These are phyloP conservation scores for Fusarium setosum DNA, from an alignment of 2,329 filamentous ascomycete species.

Conservation along the genomic window DNA sequence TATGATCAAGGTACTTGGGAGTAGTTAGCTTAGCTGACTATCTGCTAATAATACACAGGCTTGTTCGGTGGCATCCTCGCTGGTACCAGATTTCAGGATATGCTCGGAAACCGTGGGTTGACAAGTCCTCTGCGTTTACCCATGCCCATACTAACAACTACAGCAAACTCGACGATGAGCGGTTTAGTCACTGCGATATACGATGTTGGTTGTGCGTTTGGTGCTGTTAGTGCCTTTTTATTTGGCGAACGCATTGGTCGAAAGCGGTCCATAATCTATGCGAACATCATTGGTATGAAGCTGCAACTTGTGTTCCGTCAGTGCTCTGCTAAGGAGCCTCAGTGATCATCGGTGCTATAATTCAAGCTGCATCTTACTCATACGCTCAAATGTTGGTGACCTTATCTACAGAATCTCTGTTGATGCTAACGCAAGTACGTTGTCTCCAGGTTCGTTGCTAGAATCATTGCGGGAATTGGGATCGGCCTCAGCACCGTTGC, in stretches of 20 bases:
- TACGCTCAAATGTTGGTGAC: neutral
- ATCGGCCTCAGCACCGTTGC: conserved; percentile 14
- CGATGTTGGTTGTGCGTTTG: conserved; percentile 10
- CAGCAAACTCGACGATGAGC: conserved; percentile 11
- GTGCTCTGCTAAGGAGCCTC: neutral
- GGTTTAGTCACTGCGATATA: conserved; percentile 15
- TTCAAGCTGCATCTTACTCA: neutral
- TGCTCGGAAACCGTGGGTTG: neutral
- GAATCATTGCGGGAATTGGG: conserved; percentile 11
- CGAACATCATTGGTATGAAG: conserved; percentile 14
- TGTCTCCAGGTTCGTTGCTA: neutral
- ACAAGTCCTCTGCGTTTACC: neutral
- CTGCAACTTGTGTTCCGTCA: too few species aligned
- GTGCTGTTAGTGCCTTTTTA: conserved; percentile 7
- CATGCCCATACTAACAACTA: neutral
- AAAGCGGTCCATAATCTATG: conserved; percentile 9
- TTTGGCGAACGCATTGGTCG: conserved; percentile 10
- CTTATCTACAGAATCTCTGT: accelerated
- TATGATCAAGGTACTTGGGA: neutral
- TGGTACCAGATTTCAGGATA: neutral
- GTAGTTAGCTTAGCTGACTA: accelerated
- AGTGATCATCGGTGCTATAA: neutral
- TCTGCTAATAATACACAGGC: neutral
- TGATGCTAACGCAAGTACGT: neutral
- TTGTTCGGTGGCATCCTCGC: neutral